These are phyloP conservation scores for Psilocybe subaeruginosa DNA, from an alignment of 768 basidiomycete species.

Conservation along the genomic window DNA sequence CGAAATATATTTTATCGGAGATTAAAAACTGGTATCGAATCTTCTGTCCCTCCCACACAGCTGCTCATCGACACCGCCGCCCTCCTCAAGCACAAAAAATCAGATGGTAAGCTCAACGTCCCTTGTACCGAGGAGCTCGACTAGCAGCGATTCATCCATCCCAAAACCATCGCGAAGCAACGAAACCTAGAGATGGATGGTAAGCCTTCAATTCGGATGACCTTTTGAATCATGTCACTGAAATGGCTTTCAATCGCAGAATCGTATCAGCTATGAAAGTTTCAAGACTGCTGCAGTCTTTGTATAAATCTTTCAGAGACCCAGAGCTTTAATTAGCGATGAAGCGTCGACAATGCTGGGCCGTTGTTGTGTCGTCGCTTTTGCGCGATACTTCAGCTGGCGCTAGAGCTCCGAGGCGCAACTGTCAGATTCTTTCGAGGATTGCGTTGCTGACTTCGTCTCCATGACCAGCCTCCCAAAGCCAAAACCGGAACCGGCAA, in stretches of 20 bases:
- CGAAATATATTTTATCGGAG: conserved; percentile 19
- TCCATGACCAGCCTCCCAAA: conserved; percentile 94
- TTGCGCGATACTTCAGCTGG: conserved; percentile 19
- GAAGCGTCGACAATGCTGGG: conserved; percentile 21
- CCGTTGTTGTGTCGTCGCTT: conserved; percentile 21
- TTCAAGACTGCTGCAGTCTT: conserved; percentile 18
- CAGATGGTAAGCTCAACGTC: conserved; percentile 55
- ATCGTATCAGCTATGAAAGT: conserved; percentile 26
- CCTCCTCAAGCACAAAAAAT: conserved; percentile 42
- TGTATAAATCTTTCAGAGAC: conserved; percentile 19
- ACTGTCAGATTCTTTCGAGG: conserved; percentile 30
- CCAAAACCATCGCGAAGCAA: conserved; percentile 12
- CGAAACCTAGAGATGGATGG: conserved; percentile 52
- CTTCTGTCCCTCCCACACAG: background rate
- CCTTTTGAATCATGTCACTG: conserved; percentile 12
- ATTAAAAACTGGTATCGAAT: conserved; percentile 7
- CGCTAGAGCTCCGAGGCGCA: conserved; percentile 57
- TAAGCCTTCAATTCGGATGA: conserved; percentile 44
- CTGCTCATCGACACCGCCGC: conserved; percentile 18
- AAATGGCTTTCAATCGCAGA: conserved; percentile 15
- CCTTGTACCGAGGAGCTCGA: conserved; percentile 40
- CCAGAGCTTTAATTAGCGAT: conserved; percentile 39
- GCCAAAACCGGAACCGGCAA: conserved; percentile 71
- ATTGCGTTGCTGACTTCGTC: conserved; percentile 62
- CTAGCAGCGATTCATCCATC: conserved; percentile 38